Evolutionary conservation across 2,329 filamentous ascomycete genomes (phyloP).

Genomic region (Phialocephala sp.): DNA sequence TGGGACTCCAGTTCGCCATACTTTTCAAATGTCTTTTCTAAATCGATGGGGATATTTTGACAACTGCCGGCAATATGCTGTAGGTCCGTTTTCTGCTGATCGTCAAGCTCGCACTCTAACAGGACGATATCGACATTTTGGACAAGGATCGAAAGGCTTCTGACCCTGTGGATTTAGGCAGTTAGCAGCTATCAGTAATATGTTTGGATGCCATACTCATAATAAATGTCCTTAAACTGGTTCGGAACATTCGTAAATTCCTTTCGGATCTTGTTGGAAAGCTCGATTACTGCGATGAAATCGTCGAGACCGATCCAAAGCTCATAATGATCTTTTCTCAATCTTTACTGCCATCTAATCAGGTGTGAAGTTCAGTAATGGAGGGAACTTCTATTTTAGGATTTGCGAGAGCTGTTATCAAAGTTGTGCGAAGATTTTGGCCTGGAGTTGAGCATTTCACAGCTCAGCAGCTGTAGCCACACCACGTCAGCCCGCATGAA

Average conservation of each 20-base stretch:
- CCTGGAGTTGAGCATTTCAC: too few species aligned
- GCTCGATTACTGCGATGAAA: slow-evolving; percentile 38
- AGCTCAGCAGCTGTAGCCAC: too few species aligned
- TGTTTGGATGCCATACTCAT: not conserved
- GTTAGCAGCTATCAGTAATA: slow-evolving; percentile 4
- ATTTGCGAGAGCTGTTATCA: too few species aligned
- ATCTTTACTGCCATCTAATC: too few species aligned
- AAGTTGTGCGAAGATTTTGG: too few species aligned
- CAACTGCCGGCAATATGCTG: slow-evolving; percentile 30
- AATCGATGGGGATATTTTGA: slow-evolving; percentile 26
- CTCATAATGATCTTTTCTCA: slow-evolving; percentile 35
- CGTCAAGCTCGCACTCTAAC: slow-evolving; percentile 27
- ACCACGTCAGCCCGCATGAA: too few species aligned
- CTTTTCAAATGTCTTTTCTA: slow-evolving; percentile 25
- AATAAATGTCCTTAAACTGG: slow-evolving; percentile 19
- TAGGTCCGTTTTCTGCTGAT: slow-evolving; percentile 32
- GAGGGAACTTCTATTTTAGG: too few species aligned
- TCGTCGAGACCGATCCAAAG: slow-evolving; percentile 43
- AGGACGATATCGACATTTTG: slow-evolving; percentile 37
- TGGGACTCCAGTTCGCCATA: slow-evolving; percentile 24
- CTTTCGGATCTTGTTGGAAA: slow-evolving; percentile 39
- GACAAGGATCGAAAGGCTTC: slow-evolving; percentile 39
- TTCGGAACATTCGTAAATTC: slow-evolving; percentile 38
- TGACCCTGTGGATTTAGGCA: slow-evolving; percentile 31
- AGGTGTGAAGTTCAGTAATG: too few species aligned